Base-by-base conservation (phyloP, 75 land plant species). In the Sequoiadendron giganteum region DNA sequence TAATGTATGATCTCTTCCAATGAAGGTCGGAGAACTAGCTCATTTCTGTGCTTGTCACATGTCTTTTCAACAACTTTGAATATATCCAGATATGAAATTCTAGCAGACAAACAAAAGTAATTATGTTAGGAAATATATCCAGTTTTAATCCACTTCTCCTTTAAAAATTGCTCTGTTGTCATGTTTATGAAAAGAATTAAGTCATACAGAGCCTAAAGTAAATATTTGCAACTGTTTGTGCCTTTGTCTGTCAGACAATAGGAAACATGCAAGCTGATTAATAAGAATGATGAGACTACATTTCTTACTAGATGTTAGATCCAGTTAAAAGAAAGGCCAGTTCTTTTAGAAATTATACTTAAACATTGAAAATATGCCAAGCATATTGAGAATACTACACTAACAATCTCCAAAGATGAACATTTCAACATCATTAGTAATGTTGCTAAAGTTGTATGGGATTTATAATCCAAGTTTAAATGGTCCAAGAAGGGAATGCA, bases 11-110 rank as follows among this genome's bases (percentile, higher is more conserved):
- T 97, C 65, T 97, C 99, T 61, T 97, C 97, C 34, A 97, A 93
- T 15, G 95, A 92, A 18, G 99, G 99, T 13, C 80, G 58, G 13
- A 36, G 58, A 56, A 97, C 96, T 38, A 97, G 84, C 39, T 97
- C 98, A 38, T 87, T 88, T 84, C 87, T 88, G 72, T 97, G 99
- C 87, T 94, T 94, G 45, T 93, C 93, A 81, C 99, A 97, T 11
- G 99, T 96, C 72, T 93, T 86, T 90, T 97, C 99, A 61, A 97
- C 96, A 10, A 95, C 89, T 86, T 92, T 96, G 91, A 97, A 94
- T 13, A 97, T 97, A 87, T 97, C 99, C 87, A 97, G 89, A 84
- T 97, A 97, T 58, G 94, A 88, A 84, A 97, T 97, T 88, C 98
- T 97, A 95, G 40, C 90, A 80, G 52, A 42, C 49, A 78, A 54